Conservation (phyloP, 805 yeast species). For the Cyberlindnera saturnus region DNA sequence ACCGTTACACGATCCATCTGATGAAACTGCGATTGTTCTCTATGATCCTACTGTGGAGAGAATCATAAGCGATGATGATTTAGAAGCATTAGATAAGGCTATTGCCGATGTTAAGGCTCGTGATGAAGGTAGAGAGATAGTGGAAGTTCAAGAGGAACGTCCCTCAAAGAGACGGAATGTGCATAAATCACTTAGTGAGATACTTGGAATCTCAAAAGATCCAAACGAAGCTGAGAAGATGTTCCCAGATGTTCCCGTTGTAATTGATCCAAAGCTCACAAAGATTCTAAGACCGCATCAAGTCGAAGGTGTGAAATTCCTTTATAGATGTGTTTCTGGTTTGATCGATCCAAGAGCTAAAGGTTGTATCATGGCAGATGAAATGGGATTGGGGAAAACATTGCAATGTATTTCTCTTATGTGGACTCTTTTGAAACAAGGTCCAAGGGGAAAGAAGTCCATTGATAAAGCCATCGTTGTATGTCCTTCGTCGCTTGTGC, state of each 20-base stretch:
- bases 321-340: slow-evolving; percentile 89
- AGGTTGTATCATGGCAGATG: slow-evolving; percentile 98
- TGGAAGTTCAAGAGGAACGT: slow-evolving; percentile 10
- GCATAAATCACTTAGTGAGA: slow-evolving; percentile 70
- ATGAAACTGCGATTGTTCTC: slow-evolving; percentile 87
- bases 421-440: slow-evolving; percentile 89
- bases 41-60: slow-evolving; percentile 91
- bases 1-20: slow-evolving; percentile 92
- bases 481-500: slow-evolving; percentile 89
- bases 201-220: slow-evolving; percentile 61
- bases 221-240: slow-evolving; percentile 44
- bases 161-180: slow-evolving; percentile 32
- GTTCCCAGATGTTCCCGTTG: slow-evolving; percentile 89
- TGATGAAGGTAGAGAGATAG: slow-evolving; percentile 22
- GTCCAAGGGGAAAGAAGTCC: slow-evolving; percentile 75
- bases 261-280: slow-evolving; percentile 83
- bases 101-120: slow-evolving; percentile 22
- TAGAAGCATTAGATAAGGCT: slow-evolving; percentile 27
- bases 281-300: slow-evolving; percentile 92
- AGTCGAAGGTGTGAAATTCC: slow-evolving; percentile 87
- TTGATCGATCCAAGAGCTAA: slow-evolving; percentile 74
- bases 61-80: slow-evolving; percentile 22
- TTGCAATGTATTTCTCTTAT: slow-evolving; percentile 81
- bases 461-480: slow-evolving; percentile 89
- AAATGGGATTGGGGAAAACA: slow-evolving; percentile 93